phyloP scores from a whole-genome alignment of 2,329 filamentous ascomycete genomes.

The Didymella pinodella region DNA sequence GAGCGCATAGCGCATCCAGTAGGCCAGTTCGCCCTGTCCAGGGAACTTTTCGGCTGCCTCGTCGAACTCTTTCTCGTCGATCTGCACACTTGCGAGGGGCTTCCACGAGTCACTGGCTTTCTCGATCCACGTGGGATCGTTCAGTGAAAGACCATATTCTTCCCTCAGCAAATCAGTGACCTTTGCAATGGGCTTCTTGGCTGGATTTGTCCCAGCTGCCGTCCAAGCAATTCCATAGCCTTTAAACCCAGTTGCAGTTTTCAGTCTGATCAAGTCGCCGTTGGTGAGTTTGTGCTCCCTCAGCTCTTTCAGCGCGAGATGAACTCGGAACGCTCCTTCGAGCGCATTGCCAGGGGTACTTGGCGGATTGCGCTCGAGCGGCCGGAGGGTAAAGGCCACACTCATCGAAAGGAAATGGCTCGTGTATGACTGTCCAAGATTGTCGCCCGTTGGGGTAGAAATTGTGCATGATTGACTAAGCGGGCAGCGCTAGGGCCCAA shows the following conservation, averaged over 20 bases:
- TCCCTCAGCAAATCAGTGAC: constrained; percentile 77
- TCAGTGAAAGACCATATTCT: constrained; percentile 72
- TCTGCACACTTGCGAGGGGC: constrained; percentile 41
- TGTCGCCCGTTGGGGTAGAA: constrained; percentile 20
- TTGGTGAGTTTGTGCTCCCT: constrained; percentile 62
- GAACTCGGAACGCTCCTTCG: constrained; percentile 67
- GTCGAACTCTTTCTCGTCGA: constrained; percentile 32
- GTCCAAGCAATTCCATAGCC: constrained; percentile 70
- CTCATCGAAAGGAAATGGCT: constrained; percentile 26
- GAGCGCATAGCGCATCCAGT: constrained; percentile 43
- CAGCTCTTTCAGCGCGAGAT: constrained; percentile 64
- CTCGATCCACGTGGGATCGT: constrained; percentile 63
- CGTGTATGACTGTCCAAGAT: constrained; percentile 5
- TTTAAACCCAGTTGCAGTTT: constrained; percentile 52
- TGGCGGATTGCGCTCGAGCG: constrained; percentile 58
- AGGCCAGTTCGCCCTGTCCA: constrained; percentile 40
- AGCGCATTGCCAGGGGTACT: constrained; percentile 57
- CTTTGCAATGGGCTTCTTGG: constrained; percentile 58
- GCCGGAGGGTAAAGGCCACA: constrained; percentile 61
- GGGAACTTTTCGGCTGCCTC: constrained; percentile 32
- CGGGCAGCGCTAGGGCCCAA: constrained; percentile 18
- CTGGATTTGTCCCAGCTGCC: constrained; percentile 56
- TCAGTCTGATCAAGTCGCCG: constrained; percentile 67
- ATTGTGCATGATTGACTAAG: constrained; percentile 32
- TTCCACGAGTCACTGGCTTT: constrained; percentile 53